Conservation (phyloP, 805 yeast genomes). For the Wickerhamiella australiensis region DNA sequence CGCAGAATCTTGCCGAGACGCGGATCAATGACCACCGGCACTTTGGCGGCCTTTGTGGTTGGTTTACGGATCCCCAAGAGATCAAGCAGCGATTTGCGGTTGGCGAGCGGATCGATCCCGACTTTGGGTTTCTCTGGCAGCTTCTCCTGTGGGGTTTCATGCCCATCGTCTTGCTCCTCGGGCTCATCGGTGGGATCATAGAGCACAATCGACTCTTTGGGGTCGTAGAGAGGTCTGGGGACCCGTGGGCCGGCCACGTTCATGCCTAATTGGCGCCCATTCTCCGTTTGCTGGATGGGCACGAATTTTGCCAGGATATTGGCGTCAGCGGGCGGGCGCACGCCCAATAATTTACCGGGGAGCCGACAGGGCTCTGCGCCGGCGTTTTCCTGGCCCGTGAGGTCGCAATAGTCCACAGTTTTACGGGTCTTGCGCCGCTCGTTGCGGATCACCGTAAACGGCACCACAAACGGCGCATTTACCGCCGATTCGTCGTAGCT, state of each 20-base stretch:
- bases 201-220: slow-evolving; percentile 82
- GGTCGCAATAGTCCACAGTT: slow-evolving; percentile 10
- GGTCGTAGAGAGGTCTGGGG: slow-evolving; percentile 94
- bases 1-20: slow-evolving; percentile 67
- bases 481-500: slow-evolving; percentile 8
- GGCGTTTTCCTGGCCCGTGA: not conserved
- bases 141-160: slow-evolving; percentile 14
- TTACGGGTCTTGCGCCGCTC: slow-evolving; percentile 10
- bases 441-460: slow-evolving; percentile 1
- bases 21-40: slow-evolving; percentile 95
- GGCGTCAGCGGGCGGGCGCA: slow-evolving; percentile 15
- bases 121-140: not conserved
- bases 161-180: slow-evolving; percentile 17
- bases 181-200: slow-evolving; percentile 69
- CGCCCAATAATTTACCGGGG: not conserved
- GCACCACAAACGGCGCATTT: slow-evolving; percentile 12
- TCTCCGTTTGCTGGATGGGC: slow-evolving; percentile 13
- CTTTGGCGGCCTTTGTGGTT: slow-evolving; percentile 49
- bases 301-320: slow-evolving; percentile 16
- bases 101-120: slow-evolving; percentile 6
- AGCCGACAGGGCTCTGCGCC: too few species aligned
- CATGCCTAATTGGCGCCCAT: slow-evolving; percentile 9
- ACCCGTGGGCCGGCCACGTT: slow-evolving; percentile 28
- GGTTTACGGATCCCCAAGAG: slow-evolving; percentile 54
- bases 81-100: slow-evolving; percentile 49